Conservation (phyloP, 148 eudicot species). For the Vaccinium corymbosum region DNA sequence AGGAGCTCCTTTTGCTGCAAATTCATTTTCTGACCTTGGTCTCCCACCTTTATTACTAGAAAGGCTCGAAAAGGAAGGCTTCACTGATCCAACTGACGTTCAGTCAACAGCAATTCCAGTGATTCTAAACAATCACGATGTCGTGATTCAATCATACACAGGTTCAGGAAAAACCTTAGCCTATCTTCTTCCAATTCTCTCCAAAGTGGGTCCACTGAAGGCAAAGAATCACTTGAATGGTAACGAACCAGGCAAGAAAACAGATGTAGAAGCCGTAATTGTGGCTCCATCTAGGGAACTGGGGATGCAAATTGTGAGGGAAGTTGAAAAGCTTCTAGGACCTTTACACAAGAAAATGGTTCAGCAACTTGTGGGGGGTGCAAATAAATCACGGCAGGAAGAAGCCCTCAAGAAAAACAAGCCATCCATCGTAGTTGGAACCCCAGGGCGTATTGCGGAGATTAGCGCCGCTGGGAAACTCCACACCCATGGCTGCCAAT, state of each 20-base stretch:
- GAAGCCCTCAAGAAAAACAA: slow-evolving; percentile 92
- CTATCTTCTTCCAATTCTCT: slow-evolving; percentile 85
- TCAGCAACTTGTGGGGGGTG: slow-evolving; percentile 96
- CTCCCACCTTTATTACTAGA: slow-evolving; percentile 68
- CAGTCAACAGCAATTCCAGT: slow-evolving; percentile 84
- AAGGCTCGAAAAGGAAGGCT: slow-evolving; percentile 72
- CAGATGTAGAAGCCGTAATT: slow-evolving; percentile 75
- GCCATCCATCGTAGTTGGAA: slow-evolving; percentile 85
- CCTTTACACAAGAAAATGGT: slow-evolving; percentile 66
- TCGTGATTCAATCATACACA: slow-evolving; percentile 89
- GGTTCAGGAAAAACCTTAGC: slow-evolving; percentile 97
- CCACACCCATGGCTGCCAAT: slow-evolving; percentile 75
- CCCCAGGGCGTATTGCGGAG: slow-evolving; percentile 92
- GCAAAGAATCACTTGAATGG: slow-evolving; percentile 15
- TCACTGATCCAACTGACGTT: slow-evolving; percentile 73
- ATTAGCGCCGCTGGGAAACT: slow-evolving; percentile 86
- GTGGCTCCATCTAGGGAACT: slow-evolving; percentile 95
- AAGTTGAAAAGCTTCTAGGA: slow-evolving; percentile 80
- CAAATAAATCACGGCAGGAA: slow-evolving; percentile 79
- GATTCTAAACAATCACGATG: slow-evolving; percentile 67
- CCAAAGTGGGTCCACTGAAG: slow-evolving; percentile 70
- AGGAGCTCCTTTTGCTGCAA: slow-evolving; percentile 74
- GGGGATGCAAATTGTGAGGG: slow-evolving; percentile 95
- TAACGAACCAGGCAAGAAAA: slow-evolving; percentile 34
- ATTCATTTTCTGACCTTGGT: slow-evolving; percentile 84